Base-by-base conservation (phyloP, 2,329 filamentous ascomycete species). In the Aspergillus calidoustus region DNA sequence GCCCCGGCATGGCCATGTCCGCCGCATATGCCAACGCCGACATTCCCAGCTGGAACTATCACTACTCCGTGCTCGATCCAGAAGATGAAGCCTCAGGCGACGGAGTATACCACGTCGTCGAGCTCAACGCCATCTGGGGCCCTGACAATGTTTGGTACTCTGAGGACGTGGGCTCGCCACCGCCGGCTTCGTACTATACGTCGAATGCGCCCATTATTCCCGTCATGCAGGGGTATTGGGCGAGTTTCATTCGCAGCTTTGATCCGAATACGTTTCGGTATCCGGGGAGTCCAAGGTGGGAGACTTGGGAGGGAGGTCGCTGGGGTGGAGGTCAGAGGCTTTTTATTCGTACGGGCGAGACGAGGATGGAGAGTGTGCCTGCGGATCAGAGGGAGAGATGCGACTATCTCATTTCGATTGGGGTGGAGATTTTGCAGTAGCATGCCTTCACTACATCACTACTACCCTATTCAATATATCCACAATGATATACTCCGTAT, bases 141-240 rank as follows among this genome's bases (percentile, higher is more conserved):
- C 85, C 87, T 0, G 77, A 82, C 3, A 84, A 89, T 69, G 80
- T 83, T 3, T 76, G 79, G 23, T 77, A 78, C 5, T 70, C 64
- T 8, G 77, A 82, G 3, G 84, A 88, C 69, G 80, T 83, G 3
- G 75, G 79, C 22, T 77, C 78, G 4, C 70, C 64, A 0, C 74
- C 82, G 1, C 88, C 89, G 0, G 69, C 71, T 2, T 88, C 84
- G 51, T 92, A 91, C 67, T 72, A 73, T 7, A 71, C 77, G 0
- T 80, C 79, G 3, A 92, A 92, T 65, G 82, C 78, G 1, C 71
- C 71, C 0, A 86, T 90, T 6, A 81, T 90, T 1, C 80, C 84
- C 0, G 76, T 89, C 0, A 83, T 90, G 30, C 88, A 91, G 69
- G 83, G 81, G 0, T 93, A 92, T 74, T 93, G 89, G 89, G 86